phyloP scores from a whole-genome alignment of 2,329 filamentous ascomycete genomes.

The Pseudogymnoascus sp. region DNA sequence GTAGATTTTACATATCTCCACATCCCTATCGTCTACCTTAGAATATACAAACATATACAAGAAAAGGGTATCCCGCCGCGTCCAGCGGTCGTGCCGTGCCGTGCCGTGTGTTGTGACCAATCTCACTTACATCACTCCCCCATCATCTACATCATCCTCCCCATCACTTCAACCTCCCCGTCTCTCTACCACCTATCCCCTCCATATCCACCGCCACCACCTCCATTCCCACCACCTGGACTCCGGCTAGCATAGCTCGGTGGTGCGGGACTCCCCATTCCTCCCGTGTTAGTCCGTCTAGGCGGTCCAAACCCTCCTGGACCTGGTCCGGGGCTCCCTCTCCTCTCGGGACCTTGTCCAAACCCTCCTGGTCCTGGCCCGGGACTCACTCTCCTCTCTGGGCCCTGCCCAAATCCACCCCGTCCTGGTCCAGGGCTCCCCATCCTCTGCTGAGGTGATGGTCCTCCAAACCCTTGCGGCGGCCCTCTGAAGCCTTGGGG shows the following conservation, averaged over 20 bases:
- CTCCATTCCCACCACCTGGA: constrained; percentile 17
- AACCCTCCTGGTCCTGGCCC: background rate
- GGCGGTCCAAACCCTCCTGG: background rate
- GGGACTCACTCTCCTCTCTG: background rate
- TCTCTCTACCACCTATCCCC: background rate
- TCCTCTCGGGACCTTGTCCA: background rate
- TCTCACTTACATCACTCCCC: background rate
- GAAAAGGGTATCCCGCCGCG: constrained; percentile 3
- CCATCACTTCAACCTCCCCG: background rate
- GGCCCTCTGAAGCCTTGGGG: background rate
- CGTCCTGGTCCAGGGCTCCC: background rate
- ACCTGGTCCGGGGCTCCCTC: background rate
- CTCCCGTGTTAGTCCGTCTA: background rate
- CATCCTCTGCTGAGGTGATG: background rate
- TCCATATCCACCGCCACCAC: background rate
- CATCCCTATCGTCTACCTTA: background rate
- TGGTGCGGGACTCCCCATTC: constrained; percentile 13
- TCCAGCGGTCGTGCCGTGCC: background rate
- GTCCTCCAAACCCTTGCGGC: background rate
- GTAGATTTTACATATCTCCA: background rate
- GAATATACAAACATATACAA: constrained; percentile 7
- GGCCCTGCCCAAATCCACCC: background rate
- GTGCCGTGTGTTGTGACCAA: background rate
- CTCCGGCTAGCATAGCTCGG: constrained; percentile 21
- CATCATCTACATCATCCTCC: constrained; percentile 6